These are phyloP conservation scores for Russula dissimulans DNA, from an alignment of 768 basidiomycete species.

Conservation along the genomic window DNA sequence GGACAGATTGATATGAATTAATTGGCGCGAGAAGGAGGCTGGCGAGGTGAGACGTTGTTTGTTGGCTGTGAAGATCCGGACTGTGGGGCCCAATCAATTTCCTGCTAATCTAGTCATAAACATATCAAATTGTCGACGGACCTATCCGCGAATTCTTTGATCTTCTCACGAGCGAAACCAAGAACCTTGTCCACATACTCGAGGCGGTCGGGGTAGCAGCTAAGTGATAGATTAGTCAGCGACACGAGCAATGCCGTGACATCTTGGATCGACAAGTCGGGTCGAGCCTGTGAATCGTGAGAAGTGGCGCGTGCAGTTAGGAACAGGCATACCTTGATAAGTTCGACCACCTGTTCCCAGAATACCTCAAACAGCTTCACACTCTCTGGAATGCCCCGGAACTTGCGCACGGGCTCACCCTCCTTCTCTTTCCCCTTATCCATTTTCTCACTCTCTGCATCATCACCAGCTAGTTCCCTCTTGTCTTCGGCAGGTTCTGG, in stretches of 20 bases:
- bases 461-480: conserved; percentile 16
- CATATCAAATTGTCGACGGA: conserved; percentile 23
- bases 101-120: background rate
- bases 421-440: conserved; percentile 58
- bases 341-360: conserved; percentile 96
- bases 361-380: conserved; percentile 97
- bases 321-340: conserved; percentile 70
- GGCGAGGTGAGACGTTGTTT: conserved; percentile 85
- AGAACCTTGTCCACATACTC: conserved; percentile 97
- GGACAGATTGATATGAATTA: conserved; percentile 91
- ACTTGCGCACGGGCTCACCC: conserved; percentile 50
- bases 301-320: background rate
- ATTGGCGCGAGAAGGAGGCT: conserved; percentile 89
- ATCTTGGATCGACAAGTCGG: conserved; percentile 95
- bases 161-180: conserved; percentile 78
- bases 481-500: conserved; percentile 6
- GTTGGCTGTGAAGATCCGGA: conserved; percentile 79
- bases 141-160: conserved; percentile 79
- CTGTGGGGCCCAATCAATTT: conserved; percentile 31
- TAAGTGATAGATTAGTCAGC: conserved; percentile 86
- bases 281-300: conserved; percentile 61
- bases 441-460: conserved; percentile 23
- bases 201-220: conserved; percentile 93
- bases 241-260: conserved; percentile 95
- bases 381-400: conserved; percentile 90